A percentile compares a stretch with the other conserved stretches of the same genome.
Evolutionary conservation across 352 stramenopile species (phyloP).

Genomic region (Phytopythium aichiense): DNA sequence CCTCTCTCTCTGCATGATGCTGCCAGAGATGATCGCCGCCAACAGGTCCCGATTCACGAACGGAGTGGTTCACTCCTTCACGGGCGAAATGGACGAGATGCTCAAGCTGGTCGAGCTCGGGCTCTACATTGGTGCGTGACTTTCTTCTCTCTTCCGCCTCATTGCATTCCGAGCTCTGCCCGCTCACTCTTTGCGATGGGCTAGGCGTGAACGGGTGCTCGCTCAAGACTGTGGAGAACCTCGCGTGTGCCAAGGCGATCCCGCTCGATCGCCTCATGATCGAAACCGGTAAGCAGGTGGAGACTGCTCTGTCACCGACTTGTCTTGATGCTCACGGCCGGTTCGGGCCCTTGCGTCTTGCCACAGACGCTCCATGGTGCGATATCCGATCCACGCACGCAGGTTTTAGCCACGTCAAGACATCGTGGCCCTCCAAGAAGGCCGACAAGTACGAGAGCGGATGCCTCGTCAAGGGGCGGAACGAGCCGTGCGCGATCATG

Average conservation of each 20-base stretch:
- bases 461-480: constrained; percentile 92
- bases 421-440: constrained; percentile 87
- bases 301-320: background rate
- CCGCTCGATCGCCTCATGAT: constrained; percentile 91
- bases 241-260: constrained; percentile 90
- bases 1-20: background rate
- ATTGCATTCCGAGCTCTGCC: background rate
- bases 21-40: constrained; percentile 59
- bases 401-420: constrained; percentile 85
- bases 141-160: background rate
- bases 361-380: constrained; percentile 93
- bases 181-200: background rate
- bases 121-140: constrained; percentile 89
- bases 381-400: constrained; percentile 95
- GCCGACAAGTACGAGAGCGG: constrained; percentile 90
- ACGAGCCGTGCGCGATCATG: constrained; percentile 94
- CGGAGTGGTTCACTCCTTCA: constrained; percentile 97
- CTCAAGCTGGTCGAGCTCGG: constrained; percentile 89
- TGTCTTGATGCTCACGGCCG: background rate
- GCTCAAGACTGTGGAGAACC: constrained; percentile 93
- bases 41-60: constrained; percentile 66
- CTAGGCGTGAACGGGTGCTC: constrained; percentile 95
- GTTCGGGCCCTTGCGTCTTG: background rate
- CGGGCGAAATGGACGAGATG: constrained; percentile 90
- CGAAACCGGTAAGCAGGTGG: constrained; percentile 76